Conservation (phyloP, 106 monocot genomes). For the Apostasia shenzhenica region DNA sequence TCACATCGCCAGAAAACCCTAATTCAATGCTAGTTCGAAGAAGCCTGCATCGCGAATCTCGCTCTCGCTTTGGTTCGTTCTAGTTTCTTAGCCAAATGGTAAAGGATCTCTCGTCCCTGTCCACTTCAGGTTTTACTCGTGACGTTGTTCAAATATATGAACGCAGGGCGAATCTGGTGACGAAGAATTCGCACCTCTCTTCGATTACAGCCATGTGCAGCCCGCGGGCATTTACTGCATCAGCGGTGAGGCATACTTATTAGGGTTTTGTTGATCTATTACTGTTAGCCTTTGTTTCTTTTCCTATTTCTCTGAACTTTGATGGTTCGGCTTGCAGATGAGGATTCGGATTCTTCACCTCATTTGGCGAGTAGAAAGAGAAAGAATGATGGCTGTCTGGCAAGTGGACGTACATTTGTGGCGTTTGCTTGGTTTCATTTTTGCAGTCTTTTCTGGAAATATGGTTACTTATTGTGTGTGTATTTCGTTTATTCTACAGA, state of each 20-base stretch:
- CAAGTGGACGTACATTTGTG: neutral
- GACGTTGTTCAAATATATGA: neutral
- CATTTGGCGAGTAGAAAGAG: slow-evolving; percentile 11
- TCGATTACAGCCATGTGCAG: slow-evolving; percentile 87
- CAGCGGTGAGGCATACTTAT: slow-evolving; percentile 25
- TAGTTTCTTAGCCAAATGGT: neutral
- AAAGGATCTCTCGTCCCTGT: slow-evolving; percentile 1
- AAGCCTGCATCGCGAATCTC: too few species aligned
- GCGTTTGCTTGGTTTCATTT: neutral
- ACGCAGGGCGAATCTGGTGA: slow-evolving; percentile 9
- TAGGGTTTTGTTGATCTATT: slow-evolving; percentile 5
- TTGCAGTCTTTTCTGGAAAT: neutral
- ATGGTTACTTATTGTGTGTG: neutral
- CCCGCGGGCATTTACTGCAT: slow-evolving; percentile 24
- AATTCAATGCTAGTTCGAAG: too few species aligned
- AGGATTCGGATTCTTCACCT: slow-evolving; percentile 9
- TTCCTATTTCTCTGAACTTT: neutral
- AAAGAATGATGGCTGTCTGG: neutral
- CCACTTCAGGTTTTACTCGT: neutral
- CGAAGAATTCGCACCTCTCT: slow-evolving; percentile 74
- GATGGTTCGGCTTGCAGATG: slow-evolving; percentile 18
- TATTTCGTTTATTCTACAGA: neutral
- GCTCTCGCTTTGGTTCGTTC: neutral
- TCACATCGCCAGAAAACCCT: too few species aligned
- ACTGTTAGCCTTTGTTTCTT: neutral